Percentiles rank a stretch among this genome's conserved stretches.
phyloP scores from a whole-genome alignment of 768 basidiomycete species.

The Boletus reticulatus region DNA sequence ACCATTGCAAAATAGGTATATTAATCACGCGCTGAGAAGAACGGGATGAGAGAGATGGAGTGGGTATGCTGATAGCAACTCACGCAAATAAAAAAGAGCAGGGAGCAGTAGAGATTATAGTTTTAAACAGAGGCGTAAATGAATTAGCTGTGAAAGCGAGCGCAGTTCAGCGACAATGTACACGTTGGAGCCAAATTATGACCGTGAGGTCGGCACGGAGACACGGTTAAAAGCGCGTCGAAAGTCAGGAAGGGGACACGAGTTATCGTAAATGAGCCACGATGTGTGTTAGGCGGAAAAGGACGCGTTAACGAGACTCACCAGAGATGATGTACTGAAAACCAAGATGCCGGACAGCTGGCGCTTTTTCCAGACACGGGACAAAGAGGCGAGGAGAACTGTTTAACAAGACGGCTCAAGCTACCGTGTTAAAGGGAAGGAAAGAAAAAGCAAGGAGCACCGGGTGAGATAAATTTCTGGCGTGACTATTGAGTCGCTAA shows the following conservation, averaged over 20 bases:
- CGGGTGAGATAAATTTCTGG: slow-evolving; percentile 31
- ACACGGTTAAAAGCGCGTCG: slow-evolving; percentile 32
- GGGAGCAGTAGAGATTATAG: slow-evolving; percentile 31
- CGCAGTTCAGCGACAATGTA: slow-evolving; percentile 22
- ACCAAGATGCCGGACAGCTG: slow-evolving; percentile 21
- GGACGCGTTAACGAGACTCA: slow-evolving; percentile 33
- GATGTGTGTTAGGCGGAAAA: slow-evolving; percentile 27
- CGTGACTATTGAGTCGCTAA: slow-evolving; percentile 36
- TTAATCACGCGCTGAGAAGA: slow-evolving; percentile 30
- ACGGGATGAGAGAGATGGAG: slow-evolving; percentile 14
- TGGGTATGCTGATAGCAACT: slow-evolving; percentile 14
- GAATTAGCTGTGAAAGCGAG: slow-evolving; percentile 34
- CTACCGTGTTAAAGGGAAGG: slow-evolving; percentile 26
- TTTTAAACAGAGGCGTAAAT: slow-evolving; percentile 32
- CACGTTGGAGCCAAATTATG: slow-evolving; percentile 20
- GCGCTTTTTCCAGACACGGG: slow-evolving; percentile 17
- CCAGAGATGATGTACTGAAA: slow-evolving; percentile 32
- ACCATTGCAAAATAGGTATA: slow-evolving; percentile 28
- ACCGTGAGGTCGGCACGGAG: slow-evolving; percentile 28
- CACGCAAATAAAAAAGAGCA: slow-evolving; percentile 29
- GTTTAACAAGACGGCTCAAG: slow-evolving; percentile 17
- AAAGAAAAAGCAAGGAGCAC: slow-evolving; percentile 31
- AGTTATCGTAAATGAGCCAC: slow-evolving; percentile 33
- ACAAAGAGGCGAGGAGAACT: slow-evolving; percentile 21
- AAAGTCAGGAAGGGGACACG: slow-evolving; percentile 17